phyloP scores from a whole-genome alignment of 306 rosid species.

The Gastrolobium villosum region DNA sequence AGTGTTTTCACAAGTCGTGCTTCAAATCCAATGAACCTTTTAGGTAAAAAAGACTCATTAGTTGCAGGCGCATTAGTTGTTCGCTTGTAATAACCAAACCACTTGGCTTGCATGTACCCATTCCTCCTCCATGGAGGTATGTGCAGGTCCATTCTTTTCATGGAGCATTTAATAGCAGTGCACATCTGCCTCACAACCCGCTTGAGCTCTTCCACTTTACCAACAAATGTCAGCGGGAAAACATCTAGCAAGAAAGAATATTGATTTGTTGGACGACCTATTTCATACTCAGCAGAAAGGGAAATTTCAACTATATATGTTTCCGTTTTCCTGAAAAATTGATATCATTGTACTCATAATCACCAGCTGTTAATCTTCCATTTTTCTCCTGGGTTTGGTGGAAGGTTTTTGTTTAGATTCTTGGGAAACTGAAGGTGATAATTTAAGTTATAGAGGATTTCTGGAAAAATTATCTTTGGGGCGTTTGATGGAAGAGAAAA shows the following conservation, averaged over 20 bases:
- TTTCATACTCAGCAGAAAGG: slow-evolving; percentile 67
- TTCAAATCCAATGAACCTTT: slow-evolving; percentile 58
- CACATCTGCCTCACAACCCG: slow-evolving; percentile 68
- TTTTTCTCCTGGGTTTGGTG: slow-evolving; percentile 24
- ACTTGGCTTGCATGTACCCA: slow-evolving; percentile 76
- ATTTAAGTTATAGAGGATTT: too few species aligned
- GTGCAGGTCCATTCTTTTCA: slow-evolving; percentile 63
- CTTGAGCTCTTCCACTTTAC: slow-evolving; percentile 67
- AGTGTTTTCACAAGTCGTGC: slow-evolving; percentile 28
- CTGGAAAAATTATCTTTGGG: too few species aligned
- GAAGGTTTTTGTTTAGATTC: too few species aligned
- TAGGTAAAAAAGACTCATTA: slow-evolving; percentile 25
- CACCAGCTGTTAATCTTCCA: slow-evolving; percentile 66
- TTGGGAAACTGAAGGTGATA: too few species aligned
- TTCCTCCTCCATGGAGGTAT: slow-evolving; percentile 91
- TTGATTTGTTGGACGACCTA: slow-evolving; percentile 78
- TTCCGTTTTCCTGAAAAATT: slow-evolving; percentile 61
- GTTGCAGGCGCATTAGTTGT: slow-evolving; percentile 62
- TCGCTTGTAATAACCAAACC: slow-evolving; percentile 79
- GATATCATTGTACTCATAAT: slow-evolving; percentile 77
- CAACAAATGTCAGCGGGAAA: slow-evolving; percentile 72
- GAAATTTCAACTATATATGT: slow-evolving; percentile 63
- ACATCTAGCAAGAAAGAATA: slow-evolving; percentile 61
- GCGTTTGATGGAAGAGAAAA: too few species aligned
- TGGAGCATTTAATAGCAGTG: slow-evolving; percentile 71